Conservation (phyloP, 441 rosid genomes). For the Jatropha multifida region DNA sequence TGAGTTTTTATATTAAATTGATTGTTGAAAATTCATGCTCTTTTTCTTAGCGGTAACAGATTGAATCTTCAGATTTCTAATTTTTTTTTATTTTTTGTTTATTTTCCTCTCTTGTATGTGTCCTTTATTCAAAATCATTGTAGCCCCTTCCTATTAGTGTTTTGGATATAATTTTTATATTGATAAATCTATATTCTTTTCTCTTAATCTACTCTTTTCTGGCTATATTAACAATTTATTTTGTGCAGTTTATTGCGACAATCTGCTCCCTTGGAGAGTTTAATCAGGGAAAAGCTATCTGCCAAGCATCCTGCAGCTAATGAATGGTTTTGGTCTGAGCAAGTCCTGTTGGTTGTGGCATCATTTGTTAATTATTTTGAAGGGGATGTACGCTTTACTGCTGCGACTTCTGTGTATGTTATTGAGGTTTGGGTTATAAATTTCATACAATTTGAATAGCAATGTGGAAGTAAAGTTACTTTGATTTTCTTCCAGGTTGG, state of each 20-base stretch:
- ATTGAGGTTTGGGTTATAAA: conserved; percentile 21
- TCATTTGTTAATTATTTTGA: conserved; percentile 78
- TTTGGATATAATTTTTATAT: neutral
- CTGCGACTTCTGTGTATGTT: conserved; percentile 68
- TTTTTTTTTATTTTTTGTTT: neutral
- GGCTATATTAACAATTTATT: conserved; percentile 17
- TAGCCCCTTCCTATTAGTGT: neutral
- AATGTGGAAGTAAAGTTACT: conserved; percentile 19
- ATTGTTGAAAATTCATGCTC: neutral
- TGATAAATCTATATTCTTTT: conserved; percentile 9
- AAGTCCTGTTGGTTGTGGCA: conserved; percentile 64
- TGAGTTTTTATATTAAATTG: neutral
- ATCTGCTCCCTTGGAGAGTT: conserved; percentile 79
- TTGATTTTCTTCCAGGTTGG: conserved; percentile 46
- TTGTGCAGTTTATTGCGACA: conserved; percentile 77
- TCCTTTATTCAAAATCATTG: neutral
- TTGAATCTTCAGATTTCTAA: conserved; percentile 1
- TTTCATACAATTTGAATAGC: conserved; percentile 23
- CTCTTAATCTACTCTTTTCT: conserved; percentile 7
- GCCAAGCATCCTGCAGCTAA: conserved; percentile 74
- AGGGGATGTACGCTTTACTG: conserved; percentile 59
- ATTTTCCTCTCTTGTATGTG: neutral
- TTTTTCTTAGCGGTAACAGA: neutral
- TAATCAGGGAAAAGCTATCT: conserved; percentile 79
- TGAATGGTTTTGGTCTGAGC: conserved; percentile 91